Base-by-base conservation (phyloP, 2,329 filamentous ascomycete genomes). In the Fusarium nodosum region DNA sequence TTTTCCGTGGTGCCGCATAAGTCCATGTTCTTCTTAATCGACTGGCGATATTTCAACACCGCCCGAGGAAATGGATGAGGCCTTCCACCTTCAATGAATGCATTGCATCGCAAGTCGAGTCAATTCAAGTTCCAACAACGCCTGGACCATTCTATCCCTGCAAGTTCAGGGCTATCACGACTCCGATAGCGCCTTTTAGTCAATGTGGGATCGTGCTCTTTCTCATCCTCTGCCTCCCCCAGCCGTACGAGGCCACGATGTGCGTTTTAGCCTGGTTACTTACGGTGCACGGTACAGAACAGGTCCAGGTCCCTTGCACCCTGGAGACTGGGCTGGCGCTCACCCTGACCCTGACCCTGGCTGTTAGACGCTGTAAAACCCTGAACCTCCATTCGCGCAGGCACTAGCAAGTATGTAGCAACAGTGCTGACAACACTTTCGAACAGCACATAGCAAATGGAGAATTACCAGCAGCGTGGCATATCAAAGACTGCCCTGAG, bases 181-280 rank as follows among this genome's bases (percentile, higher is more conserved):
- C 38, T 36, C 41, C 31, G 28, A 60, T 52, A 50, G 46, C 41
- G 38, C 44, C 33, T 28, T 60, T 64, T 64, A 46, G 66, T 67
- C 61, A 70, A 64, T 53, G 53, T 66, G 50, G 46, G 57, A 60
- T 69, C 62, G 61, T 60, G 51, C 58, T 56, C 53, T 69, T 62
- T 62, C 55, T 60, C 65, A 66, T 54, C 55, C 28, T 30, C 28
- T 28, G 26, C 26, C 28, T 11, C 10, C 28, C 66, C 66, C 66
- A 58, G 64, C 66, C 47, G 62, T 53, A 69, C 62, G 53, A 67
- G 66, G 58, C 57, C 63, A 70, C 62, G 66, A 67, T 69, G 57
- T 66, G 41, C 24, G 47, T 33, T 66, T 62, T 44, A 55, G 55
- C 56, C 51, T 30, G 28, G 28, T 11, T 30, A 30, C 28, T 30